Evolutionary conservation across 2,329 filamentous ascomycete species (phyloP), one percentile per base, ranked within the genome.

Genomic region (Lecanicillium sp.): DNA sequence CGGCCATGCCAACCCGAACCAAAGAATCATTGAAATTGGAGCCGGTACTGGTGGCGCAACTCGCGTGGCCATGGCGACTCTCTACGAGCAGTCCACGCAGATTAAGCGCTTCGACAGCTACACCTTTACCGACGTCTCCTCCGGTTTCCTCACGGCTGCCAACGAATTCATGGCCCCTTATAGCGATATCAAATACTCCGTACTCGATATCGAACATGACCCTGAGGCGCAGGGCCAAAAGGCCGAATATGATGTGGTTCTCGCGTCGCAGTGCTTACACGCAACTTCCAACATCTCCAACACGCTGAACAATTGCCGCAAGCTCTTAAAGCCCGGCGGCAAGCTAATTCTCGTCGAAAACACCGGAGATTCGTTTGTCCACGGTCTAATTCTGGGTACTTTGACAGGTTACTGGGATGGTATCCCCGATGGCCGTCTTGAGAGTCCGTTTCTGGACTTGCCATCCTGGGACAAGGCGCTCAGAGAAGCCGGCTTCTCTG

Each of bases 81-180:
- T 50, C 2, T n/a, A 19, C 7, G 14, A 19, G 2, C 19, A 43
- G 32, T 20, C 52, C n/a, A 2, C n/a, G n/a, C n/a, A n/a, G n/a
- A 23, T 43, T n/a, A 47, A 52, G 38, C 60, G 14, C 3, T 74
- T 70, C 49, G 65, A 61, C 1, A 20, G 37, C 4, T 43, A 43
- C 35, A 15, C 21, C n/a, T 73, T 63, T 53, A 73, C 71, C 0
- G 69, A 73, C 39, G 62, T 69, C 4, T 64, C 64, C 1, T 41
- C 60, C 3, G 62, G 60, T 2, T 67, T 67, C 52, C 67, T 73
- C 26, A 60, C 65, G 10, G 37, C 15, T 24, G 37, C 37, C 14
- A 39, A 39, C 7, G 9, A 12, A 15, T 15, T 12, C 7, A 24
- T 39, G 3, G n/a, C 15, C 11, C 14, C 5, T 12, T 15, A 39